These are phyloP conservation scores for Sporothrix variecibatus DNA, from an alignment of 2,329 filamentous ascomycete species.

Conservation along the genomic window DNA sequence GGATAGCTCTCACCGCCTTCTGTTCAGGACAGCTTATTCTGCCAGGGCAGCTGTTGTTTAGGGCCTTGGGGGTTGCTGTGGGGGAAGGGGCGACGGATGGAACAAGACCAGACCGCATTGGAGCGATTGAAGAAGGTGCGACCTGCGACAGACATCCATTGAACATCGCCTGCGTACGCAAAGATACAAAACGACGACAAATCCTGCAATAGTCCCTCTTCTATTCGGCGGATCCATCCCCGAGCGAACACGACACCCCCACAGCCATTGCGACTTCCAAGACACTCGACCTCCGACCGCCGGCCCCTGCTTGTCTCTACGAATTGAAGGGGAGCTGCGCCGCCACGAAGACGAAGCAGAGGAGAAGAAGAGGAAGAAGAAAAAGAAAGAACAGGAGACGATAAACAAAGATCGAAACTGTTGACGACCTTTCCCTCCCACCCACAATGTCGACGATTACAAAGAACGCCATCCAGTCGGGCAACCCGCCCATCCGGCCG, in stretches of 20 bases:
- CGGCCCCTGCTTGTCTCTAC: not conserved
- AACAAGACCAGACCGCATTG: not conserved
- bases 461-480: conserved; percentile 72
- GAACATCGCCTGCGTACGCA: not conserved
- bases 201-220: not conserved
- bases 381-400: not conserved
- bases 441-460: conserved; percentile 79
- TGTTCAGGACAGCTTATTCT: conserved; percentile 20
- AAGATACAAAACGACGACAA: not conserved
- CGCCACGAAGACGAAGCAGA: not conserved
- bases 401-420: not conserved
- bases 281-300: not conserved
- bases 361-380: not conserved
- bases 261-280: not conserved
- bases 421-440: not conserved
- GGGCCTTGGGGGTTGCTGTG: conserved; percentile 1
- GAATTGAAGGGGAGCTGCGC: not conserved
- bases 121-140: not conserved
- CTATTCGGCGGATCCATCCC: not conserved
- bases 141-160: not conserved
- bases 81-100: not conserved
- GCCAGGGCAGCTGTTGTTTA: conserved; percentile 18
- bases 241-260: not conserved
- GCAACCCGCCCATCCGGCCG: conserved; percentile 74
- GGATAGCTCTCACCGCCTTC: conserved; percentile 28